Percentiles rank a stretch among this genome's conserved stretches.
Evolutionary conservation across 306 rosid genomes (phyloP).

Genomic region (Geum urbanum): DNA sequence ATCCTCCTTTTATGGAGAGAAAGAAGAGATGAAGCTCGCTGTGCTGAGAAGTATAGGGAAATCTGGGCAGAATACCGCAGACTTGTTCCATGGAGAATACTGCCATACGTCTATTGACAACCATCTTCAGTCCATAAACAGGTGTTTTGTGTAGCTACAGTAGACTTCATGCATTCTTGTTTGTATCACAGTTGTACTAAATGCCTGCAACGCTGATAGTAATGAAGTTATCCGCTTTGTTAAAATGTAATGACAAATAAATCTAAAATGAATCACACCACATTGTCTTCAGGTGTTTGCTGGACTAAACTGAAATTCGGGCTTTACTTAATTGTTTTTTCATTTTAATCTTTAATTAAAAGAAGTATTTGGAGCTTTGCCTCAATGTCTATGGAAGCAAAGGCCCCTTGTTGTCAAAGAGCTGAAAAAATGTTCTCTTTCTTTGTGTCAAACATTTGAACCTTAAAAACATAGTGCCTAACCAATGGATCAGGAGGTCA

Average conservation of each 20-base stretch:
- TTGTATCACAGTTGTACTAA: not conserved
- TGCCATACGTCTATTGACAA: slow-evolving; percentile 59
- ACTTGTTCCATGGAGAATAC: slow-evolving; percentile 92
- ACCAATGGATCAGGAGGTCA: no score
- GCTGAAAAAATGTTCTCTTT: no score
- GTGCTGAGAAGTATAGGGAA: slow-evolving; percentile 82
- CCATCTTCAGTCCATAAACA: not conserved
- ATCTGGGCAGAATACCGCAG: slow-evolving; percentile 66
- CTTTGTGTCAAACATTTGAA: no score
- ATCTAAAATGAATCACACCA: not conserved
- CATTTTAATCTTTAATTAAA: no score
- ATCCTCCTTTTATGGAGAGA: slow-evolving; percentile 91
- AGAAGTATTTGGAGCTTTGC: no score
- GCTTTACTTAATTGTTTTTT: not conserved
- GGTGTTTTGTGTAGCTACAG: not conserved
- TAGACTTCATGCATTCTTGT: slow-evolving; percentile 1
- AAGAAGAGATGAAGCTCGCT: slow-evolving; percentile 91
- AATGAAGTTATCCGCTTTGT: not conserved
- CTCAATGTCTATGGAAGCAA: no score
- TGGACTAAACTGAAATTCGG: not conserved
- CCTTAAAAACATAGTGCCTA: no score
- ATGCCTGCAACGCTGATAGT: not conserved
- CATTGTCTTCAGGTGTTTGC: not conserved
- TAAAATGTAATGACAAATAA: not conserved
- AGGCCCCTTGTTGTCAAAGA: no score